Evolutionary conservation across 768 basidiomycete genomes (phyloP).

Genomic region (Russula foetens): DNA sequence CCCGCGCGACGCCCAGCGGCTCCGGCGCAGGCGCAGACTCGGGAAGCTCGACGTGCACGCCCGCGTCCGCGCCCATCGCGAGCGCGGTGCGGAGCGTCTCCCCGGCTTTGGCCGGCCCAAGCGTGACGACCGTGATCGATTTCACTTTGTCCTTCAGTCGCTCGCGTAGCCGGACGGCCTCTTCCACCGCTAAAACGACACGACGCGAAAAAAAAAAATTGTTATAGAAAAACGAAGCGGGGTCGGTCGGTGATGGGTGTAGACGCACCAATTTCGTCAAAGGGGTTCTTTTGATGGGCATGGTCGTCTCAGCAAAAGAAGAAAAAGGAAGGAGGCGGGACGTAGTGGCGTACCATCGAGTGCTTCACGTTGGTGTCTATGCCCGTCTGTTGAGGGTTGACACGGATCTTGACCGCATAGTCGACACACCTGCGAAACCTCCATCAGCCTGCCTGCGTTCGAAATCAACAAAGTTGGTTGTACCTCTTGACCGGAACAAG

Average conservation of each 20-base stretch:
- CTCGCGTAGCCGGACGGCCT: conserved; percentile 92
- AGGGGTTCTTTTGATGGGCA: conserved; percentile 66
- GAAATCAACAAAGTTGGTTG: conserved; percentile 4
- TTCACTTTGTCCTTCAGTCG: conserved; percentile 66
- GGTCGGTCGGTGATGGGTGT: not conserved
- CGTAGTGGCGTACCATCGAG: conserved; percentile 81
- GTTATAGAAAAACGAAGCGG: not conserved
- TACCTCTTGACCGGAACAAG: conserved; percentile 93
- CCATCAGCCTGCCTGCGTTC: not conserved
- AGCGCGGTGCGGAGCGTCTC: conserved; percentile 94
- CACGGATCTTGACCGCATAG: conserved; percentile 97
- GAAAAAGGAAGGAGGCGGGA: not conserved
- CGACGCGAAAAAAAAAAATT: not conserved
- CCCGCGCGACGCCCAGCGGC: conserved; percentile 85
- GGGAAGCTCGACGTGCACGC: conserved; percentile 81
- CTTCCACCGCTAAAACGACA: conserved; percentile 74
- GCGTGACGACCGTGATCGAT: conserved; percentile 87
- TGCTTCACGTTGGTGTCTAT: conserved; percentile 98
- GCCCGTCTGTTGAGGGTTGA: conserved; percentile 90
- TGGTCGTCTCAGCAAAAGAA: not conserved
- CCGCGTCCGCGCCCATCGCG: conserved; percentile 95
- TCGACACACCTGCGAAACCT: conserved; percentile 65
- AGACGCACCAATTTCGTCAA: conserved; percentile 89
- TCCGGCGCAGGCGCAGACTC: conserved; percentile 71
- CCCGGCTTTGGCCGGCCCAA: conserved; percentile 82